Evolutionary conservation across 805 yeast species (phyloP).

Genomic region (Nakazawaea peltata): DNA sequence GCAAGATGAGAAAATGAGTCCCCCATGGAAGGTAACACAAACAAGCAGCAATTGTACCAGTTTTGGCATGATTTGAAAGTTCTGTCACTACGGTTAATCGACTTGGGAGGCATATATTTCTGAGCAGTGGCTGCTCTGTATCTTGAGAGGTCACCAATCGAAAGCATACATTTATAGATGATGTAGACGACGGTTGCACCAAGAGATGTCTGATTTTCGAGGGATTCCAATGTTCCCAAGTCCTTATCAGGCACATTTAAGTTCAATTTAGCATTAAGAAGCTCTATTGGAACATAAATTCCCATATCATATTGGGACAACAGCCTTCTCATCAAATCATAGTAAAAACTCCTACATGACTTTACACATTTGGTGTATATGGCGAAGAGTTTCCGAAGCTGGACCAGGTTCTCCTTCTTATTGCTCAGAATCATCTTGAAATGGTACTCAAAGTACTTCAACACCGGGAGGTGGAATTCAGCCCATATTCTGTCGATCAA

Average conservation of each 20-base stretch:
- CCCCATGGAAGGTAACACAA: constrained; percentile 58
- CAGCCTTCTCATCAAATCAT: constrained; percentile 30
- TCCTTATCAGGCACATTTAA: constrained; percentile 11
- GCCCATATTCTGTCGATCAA: constrained; percentile 50
- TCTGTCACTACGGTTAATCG: constrained; percentile 27
- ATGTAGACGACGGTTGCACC: constrained; percentile 26
- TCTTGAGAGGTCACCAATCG: constrained; percentile 51
- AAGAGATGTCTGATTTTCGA: constrained; percentile 19
- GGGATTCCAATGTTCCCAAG: neutral
- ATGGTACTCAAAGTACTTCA: constrained; percentile 45
- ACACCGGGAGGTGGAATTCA: constrained; percentile 55
- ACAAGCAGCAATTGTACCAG: constrained; percentile 43
- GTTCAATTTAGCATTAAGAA: constrained; percentile 21
- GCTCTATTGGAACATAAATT: constrained; percentile 24
- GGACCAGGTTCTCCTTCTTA: constrained; percentile 27
- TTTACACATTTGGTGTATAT: constrained; percentile 41
- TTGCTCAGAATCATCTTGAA: constrained; percentile 15
- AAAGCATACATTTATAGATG: constrained; percentile 40
- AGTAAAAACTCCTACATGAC: constrained; percentile 40
- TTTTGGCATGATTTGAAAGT: constrained; percentile 33
- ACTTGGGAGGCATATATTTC: constrained; percentile 26
- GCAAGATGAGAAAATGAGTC: constrained; percentile 60
- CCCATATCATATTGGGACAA: constrained; percentile 29
- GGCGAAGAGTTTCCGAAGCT: constrained; percentile 47
- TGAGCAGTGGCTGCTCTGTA: constrained; percentile 44